Evolutionary conservation across 495 filamentous ascomycete species (phyloP).

Genomic region (Penicillium simplicissimum): DNA sequence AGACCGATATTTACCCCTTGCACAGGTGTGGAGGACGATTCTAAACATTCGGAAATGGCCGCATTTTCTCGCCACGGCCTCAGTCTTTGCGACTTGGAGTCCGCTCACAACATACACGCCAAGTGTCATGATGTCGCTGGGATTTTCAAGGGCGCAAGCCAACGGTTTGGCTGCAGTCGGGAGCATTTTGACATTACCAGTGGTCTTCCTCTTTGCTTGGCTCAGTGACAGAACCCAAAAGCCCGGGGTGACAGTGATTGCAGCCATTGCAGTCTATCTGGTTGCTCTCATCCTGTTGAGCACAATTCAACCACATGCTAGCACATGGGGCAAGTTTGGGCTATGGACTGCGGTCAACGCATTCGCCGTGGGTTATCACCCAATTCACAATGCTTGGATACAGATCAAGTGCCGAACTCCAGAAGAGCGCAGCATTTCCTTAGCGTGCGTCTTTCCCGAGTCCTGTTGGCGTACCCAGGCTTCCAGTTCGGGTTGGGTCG

Average conservation of each 20-base stretch:
- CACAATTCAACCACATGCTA: conserved; percentile 14
- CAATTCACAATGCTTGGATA: conserved; percentile 40
- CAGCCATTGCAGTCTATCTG: conserved; percentile 27
- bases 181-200: conserved; percentile 28
- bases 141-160: conserved; percentile 30
- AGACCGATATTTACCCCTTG: conserved; percentile 4
- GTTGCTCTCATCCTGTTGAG: conserved; percentile 23
- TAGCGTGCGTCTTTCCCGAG: conserved; percentile 28
- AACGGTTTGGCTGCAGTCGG: conserved; percentile 42
- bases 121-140: conserved; percentile 36
- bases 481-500: not conserved
- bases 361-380: conserved; percentile 37
- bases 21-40: conserved; percentile 20
- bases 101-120: conserved; percentile 43
- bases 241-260: conserved; percentile 29
- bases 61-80: conserved; percentile 39
- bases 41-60: conserved; percentile 31
- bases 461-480: not conserved
- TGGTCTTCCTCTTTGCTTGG: conserved; percentile 37
- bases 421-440: conserved; percentile 32
- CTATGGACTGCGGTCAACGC: conserved; percentile 36
- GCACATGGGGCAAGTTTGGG: conserved; percentile 28
- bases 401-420: conserved; percentile 30
- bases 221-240: conserved; percentile 24
- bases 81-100: conserved; percentile 39